Conservation (phyloP, 306 rosid species). For the Cajanus cajan region DNA sequence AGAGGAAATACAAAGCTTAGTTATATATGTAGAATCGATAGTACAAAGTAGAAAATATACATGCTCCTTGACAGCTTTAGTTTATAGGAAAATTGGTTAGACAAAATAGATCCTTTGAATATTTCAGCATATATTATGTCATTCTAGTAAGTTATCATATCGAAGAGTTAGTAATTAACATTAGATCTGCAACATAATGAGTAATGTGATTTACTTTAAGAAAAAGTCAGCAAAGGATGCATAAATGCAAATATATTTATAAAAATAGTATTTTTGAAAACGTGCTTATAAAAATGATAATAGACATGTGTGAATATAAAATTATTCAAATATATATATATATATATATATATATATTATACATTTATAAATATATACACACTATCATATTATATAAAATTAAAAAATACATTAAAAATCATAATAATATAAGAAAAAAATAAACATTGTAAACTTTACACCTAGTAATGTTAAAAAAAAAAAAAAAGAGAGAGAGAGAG, state of each 20-base stretch:
- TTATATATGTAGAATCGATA: constrained; percentile 1
- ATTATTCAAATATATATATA: no score
- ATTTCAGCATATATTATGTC: neutral
- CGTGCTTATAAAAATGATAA: no score
- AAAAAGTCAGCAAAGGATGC: neutral
- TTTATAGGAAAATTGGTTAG: neutral
- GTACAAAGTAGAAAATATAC: constrained; percentile 4
- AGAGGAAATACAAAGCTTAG: neutral
- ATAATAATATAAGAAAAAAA: no score
- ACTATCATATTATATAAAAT: no score
- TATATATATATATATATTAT: no score
- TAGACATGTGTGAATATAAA: no score
- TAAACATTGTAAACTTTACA: no score
- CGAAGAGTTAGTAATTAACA: neutral
- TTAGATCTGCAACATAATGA: neutral
- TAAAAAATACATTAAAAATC: no score
- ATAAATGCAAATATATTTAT: no score
- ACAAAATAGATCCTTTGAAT: constrained; percentile 1
- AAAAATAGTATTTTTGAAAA: no score
- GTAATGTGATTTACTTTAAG: neutral
- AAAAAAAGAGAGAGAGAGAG: no score
- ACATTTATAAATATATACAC: no score
- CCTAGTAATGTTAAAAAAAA: neutral
- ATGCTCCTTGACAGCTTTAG: constrained; percentile 20
- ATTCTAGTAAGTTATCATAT: neutral